Percentiles rank a stretch among this genome's conserved stretches.
Conservation (phyloP, 352 stramenopile genomes). For the Thalassiosira hispida region DNA sequence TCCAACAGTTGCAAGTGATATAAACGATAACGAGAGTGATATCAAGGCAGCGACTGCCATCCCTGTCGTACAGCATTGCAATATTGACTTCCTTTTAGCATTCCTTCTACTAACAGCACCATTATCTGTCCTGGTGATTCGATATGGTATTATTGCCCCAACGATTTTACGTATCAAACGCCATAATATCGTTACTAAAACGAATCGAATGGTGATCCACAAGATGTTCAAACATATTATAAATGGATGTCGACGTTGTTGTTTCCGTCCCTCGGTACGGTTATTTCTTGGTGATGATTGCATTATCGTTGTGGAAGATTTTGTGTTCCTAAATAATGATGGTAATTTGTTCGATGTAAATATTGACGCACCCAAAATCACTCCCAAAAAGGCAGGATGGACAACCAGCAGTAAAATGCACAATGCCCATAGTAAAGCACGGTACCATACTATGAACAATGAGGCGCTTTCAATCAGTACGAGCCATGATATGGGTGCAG, state of each 20-base stretch:
- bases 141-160: conserved; percentile 13
- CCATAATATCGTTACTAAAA: conserved; percentile 15
- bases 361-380: neutral
- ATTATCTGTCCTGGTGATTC: neutral
- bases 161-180: conserved; percentile 12
- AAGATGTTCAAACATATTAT: conserved; percentile 11
- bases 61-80: conserved; percentile 1
- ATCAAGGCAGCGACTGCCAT: conserved; percentile 11
- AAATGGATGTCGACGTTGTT: neutral
- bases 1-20: conserved; percentile 16
- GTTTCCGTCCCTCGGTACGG: neutral
- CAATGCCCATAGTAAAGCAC: neutral
- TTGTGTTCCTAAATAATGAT: too few species aligned
- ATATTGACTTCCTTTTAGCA: neutral
- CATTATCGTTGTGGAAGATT: neutral
- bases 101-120: neutral
- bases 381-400: neutral
- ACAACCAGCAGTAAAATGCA: neutral
- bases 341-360: too few species aligned
- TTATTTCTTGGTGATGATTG: neutral
- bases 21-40: conserved; percentile 13
- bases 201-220: conserved; percentile 22
- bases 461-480: neutral
- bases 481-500: conserved; percentile 3
- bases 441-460: neutral